Conservation (phyloP, 345 rosid species). For the Aquilaria malaccensis region DNA sequence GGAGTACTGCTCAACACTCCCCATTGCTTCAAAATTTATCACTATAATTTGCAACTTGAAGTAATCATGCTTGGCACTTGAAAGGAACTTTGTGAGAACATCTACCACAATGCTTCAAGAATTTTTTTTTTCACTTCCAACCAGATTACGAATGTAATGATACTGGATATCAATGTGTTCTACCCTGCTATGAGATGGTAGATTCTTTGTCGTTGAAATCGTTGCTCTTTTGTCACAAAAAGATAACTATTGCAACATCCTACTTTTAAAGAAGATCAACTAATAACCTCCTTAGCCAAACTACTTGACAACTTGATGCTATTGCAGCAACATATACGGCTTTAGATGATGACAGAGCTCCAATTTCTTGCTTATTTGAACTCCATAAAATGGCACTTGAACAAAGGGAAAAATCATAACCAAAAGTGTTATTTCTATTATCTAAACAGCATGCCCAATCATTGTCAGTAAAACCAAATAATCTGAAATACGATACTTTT, state of each 20-base stretch:
- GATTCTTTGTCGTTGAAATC: neutral
- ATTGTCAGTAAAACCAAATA: neutral
- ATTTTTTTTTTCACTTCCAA: neutral
- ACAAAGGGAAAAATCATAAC: neutral
- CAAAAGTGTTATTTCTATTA: neutral
- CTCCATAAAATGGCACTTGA: neutral
- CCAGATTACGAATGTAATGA: neutral
- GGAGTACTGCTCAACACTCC: no score
- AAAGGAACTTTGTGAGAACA: neutral
- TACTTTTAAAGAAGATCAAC: neutral
- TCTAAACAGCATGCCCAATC: neutral
- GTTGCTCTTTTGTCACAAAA: slow-evolving; percentile 2
- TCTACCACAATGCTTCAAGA: neutral
- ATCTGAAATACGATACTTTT: neutral
- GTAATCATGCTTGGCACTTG: neutral
- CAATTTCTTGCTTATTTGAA: slow-evolving; percentile 1
- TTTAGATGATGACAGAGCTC: neutral
- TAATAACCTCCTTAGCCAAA: neutral
- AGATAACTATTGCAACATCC: neutral
- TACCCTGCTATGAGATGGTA: neutral
- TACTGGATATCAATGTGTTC: neutral
- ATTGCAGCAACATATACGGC: neutral
- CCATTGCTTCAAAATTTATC: no score
- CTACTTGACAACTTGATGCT: neutral
- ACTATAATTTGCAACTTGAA: neutral